Evolutionary conservation across 2,329 filamentous ascomycete species (phyloP).

Genomic region (Trichoderma arundinaceum): DNA sequence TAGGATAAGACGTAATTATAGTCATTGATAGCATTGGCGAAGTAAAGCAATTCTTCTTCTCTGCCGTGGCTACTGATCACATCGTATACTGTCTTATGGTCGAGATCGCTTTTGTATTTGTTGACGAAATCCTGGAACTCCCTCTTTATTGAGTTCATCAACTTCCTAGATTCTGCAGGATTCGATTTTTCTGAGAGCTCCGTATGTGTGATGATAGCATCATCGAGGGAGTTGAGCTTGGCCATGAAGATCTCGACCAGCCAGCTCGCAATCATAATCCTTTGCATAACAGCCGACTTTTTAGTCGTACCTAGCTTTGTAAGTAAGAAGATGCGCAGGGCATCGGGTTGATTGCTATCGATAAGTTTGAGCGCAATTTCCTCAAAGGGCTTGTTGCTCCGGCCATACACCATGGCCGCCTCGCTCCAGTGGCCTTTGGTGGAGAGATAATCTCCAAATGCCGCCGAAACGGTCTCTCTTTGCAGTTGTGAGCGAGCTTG

Average conservation of each 20-base stretch:
- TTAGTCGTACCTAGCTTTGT: slow-evolving; percentile 83
- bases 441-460: slow-evolving; percentile 87
- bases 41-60: slow-evolving; percentile 90
- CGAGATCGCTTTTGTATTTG: slow-evolving; percentile 84
- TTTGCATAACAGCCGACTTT: slow-evolving; percentile 86
- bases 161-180: slow-evolving; percentile 71
- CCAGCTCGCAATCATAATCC: slow-evolving; percentile 95
- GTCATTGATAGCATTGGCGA: slow-evolving; percentile 86
- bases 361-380: slow-evolving; percentile 92
- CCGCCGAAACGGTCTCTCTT: slow-evolving; percentile 88
- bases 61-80: slow-evolving; percentile 94
- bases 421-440: slow-evolving; percentile 82
- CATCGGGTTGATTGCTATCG: slow-evolving; percentile 87
- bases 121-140: slow-evolving; percentile 90
- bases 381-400: slow-evolving; percentile 96
- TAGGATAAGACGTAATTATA: slow-evolving; percentile 95
- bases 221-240: slow-evolving; percentile 91
- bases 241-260: slow-evolving; percentile 96
- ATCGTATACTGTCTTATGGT: slow-evolving; percentile 91
- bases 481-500: slow-evolving; percentile 82
- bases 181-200: slow-evolving; percentile 76
- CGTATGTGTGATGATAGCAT: slow-evolving; percentile 87
- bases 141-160: slow-evolving; percentile 71
- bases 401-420: slow-evolving; percentile 88
- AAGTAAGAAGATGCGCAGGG: slow-evolving; percentile 84